Evolutionary conservation across 768 basidiomycete species (phyloP).

Genomic region (Rubroboletus satanas): DNA sequence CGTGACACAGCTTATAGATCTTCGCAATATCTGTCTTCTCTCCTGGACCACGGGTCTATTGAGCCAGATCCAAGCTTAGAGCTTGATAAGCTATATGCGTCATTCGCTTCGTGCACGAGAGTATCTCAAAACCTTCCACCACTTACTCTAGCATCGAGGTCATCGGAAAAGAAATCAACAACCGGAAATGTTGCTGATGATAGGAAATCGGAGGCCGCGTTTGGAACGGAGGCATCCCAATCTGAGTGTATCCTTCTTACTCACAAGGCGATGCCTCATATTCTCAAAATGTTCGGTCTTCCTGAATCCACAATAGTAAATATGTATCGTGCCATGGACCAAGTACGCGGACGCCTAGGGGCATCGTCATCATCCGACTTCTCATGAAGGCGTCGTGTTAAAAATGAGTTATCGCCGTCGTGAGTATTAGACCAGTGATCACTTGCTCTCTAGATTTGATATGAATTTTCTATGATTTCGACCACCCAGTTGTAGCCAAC

Average conservation of each 20-base stretch:
- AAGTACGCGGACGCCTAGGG: conserved; percentile 38
- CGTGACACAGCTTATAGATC: conserved; percentile 56
- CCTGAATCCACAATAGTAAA: conserved; percentile 44
- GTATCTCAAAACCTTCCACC: conserved; percentile 7
- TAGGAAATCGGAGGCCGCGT: background rate
- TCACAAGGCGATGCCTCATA: conserved; percentile 49
- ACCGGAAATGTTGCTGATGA: background rate
- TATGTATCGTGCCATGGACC: conserved; percentile 63
- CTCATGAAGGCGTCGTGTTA: background rate
- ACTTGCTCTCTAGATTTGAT: conserved; percentile 13
- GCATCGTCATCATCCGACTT: conserved; percentile 3
- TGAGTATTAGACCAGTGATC: conserved; percentile 10
- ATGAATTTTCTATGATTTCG: background rate
- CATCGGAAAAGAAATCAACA: conserved; percentile 8
- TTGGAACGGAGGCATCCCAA: conserved; percentile 1
- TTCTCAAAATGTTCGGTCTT: conserved; percentile 46
- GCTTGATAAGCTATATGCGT: conserved; percentile 56
- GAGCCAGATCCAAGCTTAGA: conserved; percentile 49
- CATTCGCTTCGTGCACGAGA: conserved; percentile 22
- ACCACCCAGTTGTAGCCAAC: conserved; percentile 2
- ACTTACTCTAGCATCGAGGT: conserved; percentile 2
- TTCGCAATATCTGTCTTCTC: conserved; percentile 60
- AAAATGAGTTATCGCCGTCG: background rate
- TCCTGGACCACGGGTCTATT: conserved; percentile 54
- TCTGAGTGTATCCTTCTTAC: conserved; percentile 43